Base-by-base conservation (phyloP, 805 yeast genomes). In the Torulaspora indica region DNA sequence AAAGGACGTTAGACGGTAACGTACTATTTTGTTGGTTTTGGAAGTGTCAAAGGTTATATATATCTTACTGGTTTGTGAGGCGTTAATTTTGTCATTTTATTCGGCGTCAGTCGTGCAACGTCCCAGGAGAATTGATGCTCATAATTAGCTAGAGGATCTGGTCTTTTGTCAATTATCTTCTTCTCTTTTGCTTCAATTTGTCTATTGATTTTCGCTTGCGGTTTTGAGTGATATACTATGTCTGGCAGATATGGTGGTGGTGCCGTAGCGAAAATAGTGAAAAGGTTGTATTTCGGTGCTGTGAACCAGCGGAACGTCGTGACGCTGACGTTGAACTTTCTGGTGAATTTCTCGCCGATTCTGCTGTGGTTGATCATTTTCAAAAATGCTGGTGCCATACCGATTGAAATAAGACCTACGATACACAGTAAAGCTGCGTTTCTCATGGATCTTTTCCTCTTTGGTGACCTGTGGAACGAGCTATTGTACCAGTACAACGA, bases 371-470 rank as follows among this genome's bases (percentile, higher is more conserved):
- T 81, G 33, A 44, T 61, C 31, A 72, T 78, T 17, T 81, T 80
- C 64, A 75, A 78, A 57, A 72, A 79, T 54, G 85, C 85, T 1
- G 79, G 78, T 1, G 31, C 67, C 2, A 77, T 78, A 31, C 85
- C 88, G 7, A 70, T 66, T 22, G 63, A 63, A 4, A 68, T 73
- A 51, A 67, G 86, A 47, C 87, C 86, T 0, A 45, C 54, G 8
- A 77, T 79, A 48, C 72, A 73, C 54, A 77, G 76, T 36, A 67
- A 73, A 68, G 40, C 51, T 64, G 51, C 87, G 70, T 63, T 67
- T 29, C 54, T 61, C 28, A 43, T 55, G 13, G 64, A 62, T 41
- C 45, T 51, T 17, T 59, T 57, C 34, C 34, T 63, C 39, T 56
- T 61, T 44, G 63, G 68, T 22, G 69, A 63, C 44, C 51, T 45